These are phyloP conservation scores for Alliaria petiolata DNA, from an alignment of 345 rosid species.

Conservation along the genomic window DNA sequence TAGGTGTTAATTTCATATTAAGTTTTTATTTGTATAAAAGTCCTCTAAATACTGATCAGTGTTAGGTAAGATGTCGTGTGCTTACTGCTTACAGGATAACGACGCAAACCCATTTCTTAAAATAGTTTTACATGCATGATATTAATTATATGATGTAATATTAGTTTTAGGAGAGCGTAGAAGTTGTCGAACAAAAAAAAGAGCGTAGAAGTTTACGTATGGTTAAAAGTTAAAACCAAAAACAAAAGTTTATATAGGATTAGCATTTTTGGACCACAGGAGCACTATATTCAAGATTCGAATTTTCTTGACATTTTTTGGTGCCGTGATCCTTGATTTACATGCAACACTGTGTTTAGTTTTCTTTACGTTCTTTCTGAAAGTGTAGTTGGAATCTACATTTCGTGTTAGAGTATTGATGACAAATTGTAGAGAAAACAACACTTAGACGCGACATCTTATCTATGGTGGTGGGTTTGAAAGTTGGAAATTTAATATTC, in stretches of 20 bases:
- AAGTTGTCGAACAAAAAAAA: too few species aligned
- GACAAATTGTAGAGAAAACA: background rate
- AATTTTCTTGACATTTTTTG: background rate
- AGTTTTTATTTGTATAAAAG: background rate
- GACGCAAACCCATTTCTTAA: background rate
- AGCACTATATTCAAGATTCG: background rate
- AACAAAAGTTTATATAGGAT: background rate
- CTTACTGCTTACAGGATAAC: background rate
- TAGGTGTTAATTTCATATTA: background rate
- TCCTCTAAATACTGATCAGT: background rate
- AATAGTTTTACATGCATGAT: background rate
- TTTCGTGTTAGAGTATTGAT: background rate
- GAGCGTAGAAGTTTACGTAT: background rate
- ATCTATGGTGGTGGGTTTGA: slow-evolving; percentile 14
- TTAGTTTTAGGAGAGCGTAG: background rate
- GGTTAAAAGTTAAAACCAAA: too few species aligned
- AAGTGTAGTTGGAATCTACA: background rate
- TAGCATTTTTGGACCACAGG: background rate
- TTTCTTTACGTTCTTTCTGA: background rate
- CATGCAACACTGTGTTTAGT: background rate
- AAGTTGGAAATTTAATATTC: background rate
- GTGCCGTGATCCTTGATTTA: slow-evolving; percentile 1
- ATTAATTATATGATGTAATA: background rate
- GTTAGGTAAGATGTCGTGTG: background rate
- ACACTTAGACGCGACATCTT: background rate